phyloP scores from a whole-genome alignment of 2,329 filamentous ascomycete species.

The Onygena corvina region DNA sequence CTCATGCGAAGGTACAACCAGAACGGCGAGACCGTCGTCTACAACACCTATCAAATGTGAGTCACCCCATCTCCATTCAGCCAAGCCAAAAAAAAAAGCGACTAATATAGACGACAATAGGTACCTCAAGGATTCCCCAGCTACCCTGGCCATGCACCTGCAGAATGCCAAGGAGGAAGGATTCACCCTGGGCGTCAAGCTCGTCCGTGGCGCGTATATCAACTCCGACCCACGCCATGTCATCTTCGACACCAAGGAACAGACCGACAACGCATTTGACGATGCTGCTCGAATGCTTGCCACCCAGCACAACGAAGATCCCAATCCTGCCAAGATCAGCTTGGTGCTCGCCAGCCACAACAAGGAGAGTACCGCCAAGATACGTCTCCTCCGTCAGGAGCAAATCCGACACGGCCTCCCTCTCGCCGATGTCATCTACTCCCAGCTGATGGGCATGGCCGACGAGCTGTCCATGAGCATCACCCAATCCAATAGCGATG shows the following conservation, averaged over 20 bases:
- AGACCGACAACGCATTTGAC: conserved; percentile 44
- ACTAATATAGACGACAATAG: conserved; percentile 9
- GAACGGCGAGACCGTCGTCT: conserved; percentile 40
- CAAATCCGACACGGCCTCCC: conserved; percentile 38
- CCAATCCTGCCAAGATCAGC: conserved; percentile 33
- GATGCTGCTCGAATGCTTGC: conserved; percentile 44
- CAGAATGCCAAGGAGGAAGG: conserved; percentile 35
- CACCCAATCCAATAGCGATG: conserved; percentile 30
- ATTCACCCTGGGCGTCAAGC: conserved; percentile 42
- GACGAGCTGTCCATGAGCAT: conserved; percentile 66
- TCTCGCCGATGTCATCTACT: conserved; percentile 46
- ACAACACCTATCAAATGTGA: conserved; percentile 42
- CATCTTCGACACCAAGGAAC: conserved; percentile 38
- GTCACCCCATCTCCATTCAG: not conserved
- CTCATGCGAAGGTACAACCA: conserved; percentile 43
- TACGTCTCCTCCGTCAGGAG: conserved; percentile 34
- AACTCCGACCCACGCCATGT: conserved; percentile 36
- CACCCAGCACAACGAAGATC: conserved; percentile 35
- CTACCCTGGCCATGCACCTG: conserved; percentile 37
- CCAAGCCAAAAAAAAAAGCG: not conserved
- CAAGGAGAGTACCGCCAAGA: conserved; percentile 41
- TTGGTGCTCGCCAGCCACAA: conserved; percentile 52
- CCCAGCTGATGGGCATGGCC: conserved; percentile 89
- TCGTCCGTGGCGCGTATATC: conserved; percentile 45
- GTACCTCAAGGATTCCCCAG: conserved; percentile 38